A percentile compares a stretch with the other conserved stretches of the same genome.
Conservation (phyloP, 768 basidiomycete genomes). For the Suillus luteus region DNA sequence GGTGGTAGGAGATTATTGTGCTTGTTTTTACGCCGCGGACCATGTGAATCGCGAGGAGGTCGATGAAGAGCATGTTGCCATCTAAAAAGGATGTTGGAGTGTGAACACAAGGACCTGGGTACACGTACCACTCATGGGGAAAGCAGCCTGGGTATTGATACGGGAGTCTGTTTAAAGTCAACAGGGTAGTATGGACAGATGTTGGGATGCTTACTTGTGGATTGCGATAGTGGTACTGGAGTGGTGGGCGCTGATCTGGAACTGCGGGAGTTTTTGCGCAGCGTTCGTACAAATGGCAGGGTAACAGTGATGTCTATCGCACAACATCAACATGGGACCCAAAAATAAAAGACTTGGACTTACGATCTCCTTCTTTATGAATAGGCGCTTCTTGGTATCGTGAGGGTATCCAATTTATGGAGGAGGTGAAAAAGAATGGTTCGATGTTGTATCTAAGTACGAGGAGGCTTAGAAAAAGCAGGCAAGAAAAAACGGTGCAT, state of each 20-base stretch:
- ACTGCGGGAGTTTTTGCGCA: constrained; percentile 26
- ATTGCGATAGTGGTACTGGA: background rate
- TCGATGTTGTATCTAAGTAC: constrained; percentile 50
- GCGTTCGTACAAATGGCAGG: constrained; percentile 51
- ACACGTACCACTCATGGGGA: constrained; percentile 38
- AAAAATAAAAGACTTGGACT: constrained; percentile 22
- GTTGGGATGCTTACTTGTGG: background rate
- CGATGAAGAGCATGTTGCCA: constrained; percentile 34
- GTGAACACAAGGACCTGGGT: background rate
- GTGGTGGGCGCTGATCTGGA: background rate
- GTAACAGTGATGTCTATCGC: constrained; percentile 55
- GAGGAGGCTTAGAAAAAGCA: background rate
- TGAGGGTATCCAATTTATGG: constrained; percentile 67
- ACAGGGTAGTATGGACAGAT: constrained; percentile 10
- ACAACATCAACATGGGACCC: constrained; percentile 2
- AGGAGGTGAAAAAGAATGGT: constrained; percentile 67
- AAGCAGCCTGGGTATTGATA: constrained; percentile 58
- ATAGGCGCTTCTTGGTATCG: constrained; percentile 55
- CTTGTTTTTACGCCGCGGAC: constrained; percentile 32
- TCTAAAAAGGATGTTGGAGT: constrained; percentile 18
- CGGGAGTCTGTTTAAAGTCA: constrained; percentile 2
- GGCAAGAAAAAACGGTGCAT: constrained; percentile 12
- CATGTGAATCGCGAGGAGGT: constrained; percentile 58
- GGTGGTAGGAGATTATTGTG: constrained; percentile 35
- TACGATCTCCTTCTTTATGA: constrained; percentile 51